These are phyloP conservation scores for Trichocladium uniseriatum DNA, from an alignment of 495 filamentous ascomycete genomes.

Conservation along the genomic window DNA sequence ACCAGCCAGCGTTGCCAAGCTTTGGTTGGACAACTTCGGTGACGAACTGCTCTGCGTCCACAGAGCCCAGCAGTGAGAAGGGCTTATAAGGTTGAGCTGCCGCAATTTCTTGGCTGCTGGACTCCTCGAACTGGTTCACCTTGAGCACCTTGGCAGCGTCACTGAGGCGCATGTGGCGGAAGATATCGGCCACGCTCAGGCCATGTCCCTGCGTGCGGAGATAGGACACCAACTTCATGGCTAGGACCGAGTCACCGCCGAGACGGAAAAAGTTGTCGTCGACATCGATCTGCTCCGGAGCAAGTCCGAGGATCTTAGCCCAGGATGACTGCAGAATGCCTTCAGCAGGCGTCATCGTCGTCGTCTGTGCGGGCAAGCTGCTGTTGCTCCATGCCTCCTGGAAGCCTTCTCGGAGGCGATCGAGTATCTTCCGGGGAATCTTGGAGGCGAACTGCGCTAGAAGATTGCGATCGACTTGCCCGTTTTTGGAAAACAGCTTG, in stretches of 20 bases:
- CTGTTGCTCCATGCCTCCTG: conserved; percentile 5
- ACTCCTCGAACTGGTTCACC: not conserved
- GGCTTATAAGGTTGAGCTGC: not conserved
- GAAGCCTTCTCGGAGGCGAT: conserved; percentile 2
- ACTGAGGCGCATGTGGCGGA: conserved; percentile 11
- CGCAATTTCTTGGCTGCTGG: not conserved
- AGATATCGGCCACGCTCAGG: conserved; percentile 14
- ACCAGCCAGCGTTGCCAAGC: conserved; percentile 10
- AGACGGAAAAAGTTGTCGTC: conserved; percentile 48
- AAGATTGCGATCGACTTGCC: conserved; percentile 38
- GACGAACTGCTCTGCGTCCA: not conserved
- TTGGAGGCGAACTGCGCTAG: conserved; percentile 2
- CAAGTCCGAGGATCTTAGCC: conserved; percentile 13
- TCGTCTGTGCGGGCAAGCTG: not conserved
- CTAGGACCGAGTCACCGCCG: conserved; percentile 57
- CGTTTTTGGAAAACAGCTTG: conserved; percentile 37
- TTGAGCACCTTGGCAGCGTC: conserved; percentile 15
- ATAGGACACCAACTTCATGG: conserved; percentile 49
- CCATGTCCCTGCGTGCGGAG: conserved; percentile 7
- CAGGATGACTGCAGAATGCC: conserved; percentile 18
- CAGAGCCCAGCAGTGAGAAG: conserved; percentile 8
- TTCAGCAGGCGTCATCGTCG: conserved; percentile 10
- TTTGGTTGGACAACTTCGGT: conserved; percentile 3
- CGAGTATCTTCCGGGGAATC: not conserved
- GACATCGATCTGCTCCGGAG: conserved; percentile 27